Conservation (phyloP, 1,284 basidiomycete species). For the Moniliophthora roreri region DNA sequence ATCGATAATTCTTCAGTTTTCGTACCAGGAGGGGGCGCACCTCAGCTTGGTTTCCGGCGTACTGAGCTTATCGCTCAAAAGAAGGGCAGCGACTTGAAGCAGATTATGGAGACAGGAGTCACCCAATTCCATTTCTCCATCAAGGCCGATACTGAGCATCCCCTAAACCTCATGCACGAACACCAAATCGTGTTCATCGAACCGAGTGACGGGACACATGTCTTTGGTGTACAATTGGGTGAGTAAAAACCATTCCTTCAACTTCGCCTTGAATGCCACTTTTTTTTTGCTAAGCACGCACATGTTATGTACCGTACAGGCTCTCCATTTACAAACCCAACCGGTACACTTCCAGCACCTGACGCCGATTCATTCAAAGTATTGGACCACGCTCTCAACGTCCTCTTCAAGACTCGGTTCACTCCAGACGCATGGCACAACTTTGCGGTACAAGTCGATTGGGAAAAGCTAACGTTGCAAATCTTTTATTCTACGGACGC, state of each 20-base stretch:
- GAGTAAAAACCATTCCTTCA: no score
- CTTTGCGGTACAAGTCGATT: constrained; percentile 58
- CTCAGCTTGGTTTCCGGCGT: constrained; percentile 56
- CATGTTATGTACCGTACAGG: constrained; percentile 29
- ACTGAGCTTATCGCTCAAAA: constrained; percentile 57
- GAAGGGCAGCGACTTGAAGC: constrained; percentile 39
- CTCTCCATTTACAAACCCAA: constrained; percentile 54
- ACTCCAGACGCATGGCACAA: constrained; percentile 51
- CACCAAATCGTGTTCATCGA: constrained; percentile 67
- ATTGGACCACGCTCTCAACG: constrained; percentile 49
- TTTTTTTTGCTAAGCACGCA: not conserved
- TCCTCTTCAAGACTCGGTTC: constrained; percentile 51
- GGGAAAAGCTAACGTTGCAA: constrained; percentile 47
- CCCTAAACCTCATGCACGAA: constrained; percentile 55
- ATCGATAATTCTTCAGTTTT: constrained; percentile 63
- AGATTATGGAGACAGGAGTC: constrained; percentile 40
- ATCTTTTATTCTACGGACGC: constrained; percentile 50
- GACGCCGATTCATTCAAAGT: constrained; percentile 50
- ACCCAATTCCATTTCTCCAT: constrained; percentile 60
- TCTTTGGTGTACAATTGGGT: constrained; percentile 60
- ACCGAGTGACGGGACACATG: constrained; percentile 53
- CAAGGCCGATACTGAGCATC: constrained; percentile 38
- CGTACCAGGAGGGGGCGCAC: constrained; percentile 45
- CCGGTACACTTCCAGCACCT: constrained; percentile 35
- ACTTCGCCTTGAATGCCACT: no score